Percentiles rank a stretch among this genome's conserved stretches.
Evolutionary conservation across 1,284 basidiomycete genomes (phyloP).

Genomic region (Leccinum griseonigrum): DNA sequence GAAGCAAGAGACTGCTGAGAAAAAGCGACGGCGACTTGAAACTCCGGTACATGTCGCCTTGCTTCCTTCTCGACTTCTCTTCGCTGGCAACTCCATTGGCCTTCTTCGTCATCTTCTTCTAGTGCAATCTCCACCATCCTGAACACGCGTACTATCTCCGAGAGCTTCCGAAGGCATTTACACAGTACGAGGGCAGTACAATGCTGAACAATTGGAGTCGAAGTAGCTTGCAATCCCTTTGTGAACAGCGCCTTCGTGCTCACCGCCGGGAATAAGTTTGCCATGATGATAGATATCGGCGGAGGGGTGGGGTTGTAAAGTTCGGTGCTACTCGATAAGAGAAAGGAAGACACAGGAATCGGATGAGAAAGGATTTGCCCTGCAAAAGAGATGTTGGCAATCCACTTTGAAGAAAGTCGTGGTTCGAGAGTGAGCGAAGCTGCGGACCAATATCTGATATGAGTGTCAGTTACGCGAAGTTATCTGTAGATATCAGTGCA

Average conservation of each 20-base stretch:
- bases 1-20: conserved; percentile 46
- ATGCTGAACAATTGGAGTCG: conserved; percentile 73
- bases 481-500: conserved; percentile 9
- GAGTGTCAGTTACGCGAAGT: not conserved
- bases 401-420: conserved; percentile 84
- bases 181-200: conserved; percentile 73
- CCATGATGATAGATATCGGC: conserved; percentile 63
- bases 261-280: conserved; percentile 76
- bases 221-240: conserved; percentile 71
- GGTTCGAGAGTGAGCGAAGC: conserved; percentile 82
- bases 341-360: conserved; percentile 64
- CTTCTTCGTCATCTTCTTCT: conserved; percentile 62
- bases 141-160: conserved; percentile 53
- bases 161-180: conserved; percentile 72
- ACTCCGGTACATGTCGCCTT: conserved; percentile 78
- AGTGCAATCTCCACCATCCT: conserved; percentile 49
- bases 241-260: conserved; percentile 67
- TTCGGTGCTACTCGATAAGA: conserved; percentile 37
- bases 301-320: conserved; percentile 71
- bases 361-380: conserved; percentile 75
- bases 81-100: conserved; percentile 65
- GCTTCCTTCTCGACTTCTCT: conserved; percentile 73
- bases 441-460: conserved; percentile 70
- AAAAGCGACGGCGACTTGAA: conserved; percentile 80
- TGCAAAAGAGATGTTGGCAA: conserved; percentile 82